Evolutionary conservation across 148 eudicot species (phyloP).

Genomic region (Persicaria maculosa): DNA sequence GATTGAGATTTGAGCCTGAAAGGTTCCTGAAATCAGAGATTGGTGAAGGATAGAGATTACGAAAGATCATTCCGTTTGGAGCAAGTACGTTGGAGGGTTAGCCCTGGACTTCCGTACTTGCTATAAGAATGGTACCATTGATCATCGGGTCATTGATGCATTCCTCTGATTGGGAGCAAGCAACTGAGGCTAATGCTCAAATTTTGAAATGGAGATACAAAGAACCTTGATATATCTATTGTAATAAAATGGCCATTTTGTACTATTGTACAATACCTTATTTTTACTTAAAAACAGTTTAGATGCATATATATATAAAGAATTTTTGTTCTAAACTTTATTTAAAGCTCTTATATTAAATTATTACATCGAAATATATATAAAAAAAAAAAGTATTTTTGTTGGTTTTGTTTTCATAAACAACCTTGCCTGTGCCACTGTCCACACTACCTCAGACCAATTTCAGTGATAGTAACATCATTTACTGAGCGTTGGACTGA

Average conservation of each 20-base stretch:
- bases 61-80: slow-evolving; percentile 15
- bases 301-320: no score
- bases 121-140: slow-evolving; percentile 9
- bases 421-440: neutral
- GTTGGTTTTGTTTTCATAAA: no score
- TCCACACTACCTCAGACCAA: neutral
- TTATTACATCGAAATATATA: no score
- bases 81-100: slow-evolving; percentile 7
- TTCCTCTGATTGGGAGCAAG: no score
- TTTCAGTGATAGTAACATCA: slow-evolving; percentile 18
- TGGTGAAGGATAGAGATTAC: slow-evolving; percentile 11
- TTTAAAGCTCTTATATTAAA: no score
- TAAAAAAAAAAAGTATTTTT: no score
- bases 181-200: no score
- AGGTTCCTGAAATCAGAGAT: slow-evolving; percentile 11
- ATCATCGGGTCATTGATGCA: no score
- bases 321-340: no score
- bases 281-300: no score
- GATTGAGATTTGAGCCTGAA: neutral
- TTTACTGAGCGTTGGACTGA: slow-evolving; percentile 13
- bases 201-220: no score
- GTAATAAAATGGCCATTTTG: fast-evolving
- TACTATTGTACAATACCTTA: fast-evolving
- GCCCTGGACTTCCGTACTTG: slow-evolving; percentile 14
- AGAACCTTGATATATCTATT: fast-evolving